Conservation (phyloP, 1,139 yeast genomes). For the Sugiyamaella castrensis region DNA sequence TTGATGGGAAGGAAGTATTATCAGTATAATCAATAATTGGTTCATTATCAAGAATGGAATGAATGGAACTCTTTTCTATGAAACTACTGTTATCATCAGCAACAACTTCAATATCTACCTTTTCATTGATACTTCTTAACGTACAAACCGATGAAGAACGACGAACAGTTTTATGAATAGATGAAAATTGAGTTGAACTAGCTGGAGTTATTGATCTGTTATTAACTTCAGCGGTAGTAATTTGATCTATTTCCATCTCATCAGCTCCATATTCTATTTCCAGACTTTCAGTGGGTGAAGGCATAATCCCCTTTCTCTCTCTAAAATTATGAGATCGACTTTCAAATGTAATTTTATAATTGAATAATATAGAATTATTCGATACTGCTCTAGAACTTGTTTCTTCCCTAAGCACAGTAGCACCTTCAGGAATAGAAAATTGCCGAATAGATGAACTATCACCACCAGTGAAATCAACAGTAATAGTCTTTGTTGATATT, state of each 20-base stretch:
- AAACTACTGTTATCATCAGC: no score
- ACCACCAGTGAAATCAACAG: slow-evolving; percentile 25
- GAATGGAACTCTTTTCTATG: no score
- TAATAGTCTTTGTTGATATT: slow-evolving; percentile 23
- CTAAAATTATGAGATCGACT: slow-evolving; percentile 22
- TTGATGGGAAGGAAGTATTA: no score
- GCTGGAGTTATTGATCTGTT: background rate
- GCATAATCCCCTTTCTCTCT: slow-evolving; percentile 25
- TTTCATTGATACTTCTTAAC: slow-evolving; percentile 8
- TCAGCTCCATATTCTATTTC: no score
- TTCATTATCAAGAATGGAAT: no score
- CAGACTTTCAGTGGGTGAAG: slow-evolving; percentile 3
- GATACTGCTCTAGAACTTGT: slow-evolving; percentile 16
- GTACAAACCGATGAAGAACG: slow-evolving; percentile 21
- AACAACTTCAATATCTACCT: no score
- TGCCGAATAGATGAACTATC: slow-evolving; percentile 5
- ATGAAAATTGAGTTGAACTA: background rate
- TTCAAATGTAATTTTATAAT: slow-evolving; percentile 26
- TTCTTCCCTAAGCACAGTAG: slow-evolving; percentile 26
- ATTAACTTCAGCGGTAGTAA: slow-evolving; percentile 3
- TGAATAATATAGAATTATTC: slow-evolving; percentile 13
- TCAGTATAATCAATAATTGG: no score
- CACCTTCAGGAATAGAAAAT: slow-evolving; percentile 24
- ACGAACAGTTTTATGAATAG: background rate
- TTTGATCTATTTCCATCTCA: background rate